phyloP scores from a whole-genome alignment of 129 eudicot species.

The Solidago caesia region DNA sequence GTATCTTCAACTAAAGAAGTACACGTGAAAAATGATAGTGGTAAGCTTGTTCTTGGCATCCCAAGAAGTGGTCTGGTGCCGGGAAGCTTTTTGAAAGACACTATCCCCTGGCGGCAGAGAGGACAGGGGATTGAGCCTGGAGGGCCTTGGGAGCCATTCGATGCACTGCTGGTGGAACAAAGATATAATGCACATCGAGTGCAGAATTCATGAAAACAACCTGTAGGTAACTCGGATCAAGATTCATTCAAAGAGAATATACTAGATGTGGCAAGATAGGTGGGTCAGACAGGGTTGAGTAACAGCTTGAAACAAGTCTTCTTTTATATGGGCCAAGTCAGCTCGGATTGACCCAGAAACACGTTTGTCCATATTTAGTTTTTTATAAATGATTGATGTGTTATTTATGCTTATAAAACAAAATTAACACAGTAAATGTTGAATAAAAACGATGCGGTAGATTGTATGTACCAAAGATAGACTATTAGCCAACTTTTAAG shows the following conservation, averaged over 20 bases:
- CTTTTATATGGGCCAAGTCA: neutral
- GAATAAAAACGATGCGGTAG: too few species aligned
- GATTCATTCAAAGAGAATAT: neutral
- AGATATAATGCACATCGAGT: constrained; percentile 76
- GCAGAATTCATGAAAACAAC: constrained; percentile 89
- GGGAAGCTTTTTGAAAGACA: constrained; percentile 60
- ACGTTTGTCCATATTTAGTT: too few species aligned
- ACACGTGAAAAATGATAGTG: constrained; percentile 64
- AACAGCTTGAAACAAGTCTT: neutral
- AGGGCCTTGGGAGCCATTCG: constrained; percentile 59
- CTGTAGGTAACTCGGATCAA: constrained; percentile 37
- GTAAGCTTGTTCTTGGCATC: constrained; percentile 58
- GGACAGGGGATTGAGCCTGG: constrained; percentile 92
- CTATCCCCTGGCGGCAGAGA: constrained; percentile 81
- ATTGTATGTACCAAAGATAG: too few species aligned
- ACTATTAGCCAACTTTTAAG: too few species aligned
- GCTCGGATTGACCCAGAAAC: neutral
- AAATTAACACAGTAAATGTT: too few species aligned
- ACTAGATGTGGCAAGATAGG: constrained; percentile 9
- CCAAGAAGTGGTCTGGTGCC: constrained; percentile 45
- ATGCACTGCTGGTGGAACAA: constrained; percentile 55
- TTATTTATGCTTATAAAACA: neutral
- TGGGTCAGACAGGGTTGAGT: neutral
- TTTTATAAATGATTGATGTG: neutral
- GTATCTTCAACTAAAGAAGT: constrained; percentile 38